These are phyloP conservation scores for Mitragyna speciosa DNA, from an alignment of 257 asterid species.

Conservation along the genomic window DNA sequence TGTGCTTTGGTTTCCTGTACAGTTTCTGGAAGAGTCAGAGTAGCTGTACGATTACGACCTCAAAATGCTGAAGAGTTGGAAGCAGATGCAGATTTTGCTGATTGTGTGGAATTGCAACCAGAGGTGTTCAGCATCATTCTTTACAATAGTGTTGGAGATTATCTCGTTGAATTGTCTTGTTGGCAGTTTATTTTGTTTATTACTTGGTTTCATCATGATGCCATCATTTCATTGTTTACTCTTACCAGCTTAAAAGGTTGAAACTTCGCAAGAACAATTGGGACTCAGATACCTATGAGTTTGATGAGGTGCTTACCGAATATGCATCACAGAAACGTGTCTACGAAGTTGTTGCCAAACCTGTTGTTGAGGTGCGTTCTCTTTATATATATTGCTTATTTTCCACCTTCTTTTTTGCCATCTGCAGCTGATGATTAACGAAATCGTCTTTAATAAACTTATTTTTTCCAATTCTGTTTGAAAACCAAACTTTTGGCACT, in stretches of 20 bases:
- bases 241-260: slow-evolving; percentile 87
- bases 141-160: neutral
- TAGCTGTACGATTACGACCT: slow-evolving; percentile 92
- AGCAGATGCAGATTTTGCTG: slow-evolving; percentile 99
- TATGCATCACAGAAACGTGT: slow-evolving; percentile 97
- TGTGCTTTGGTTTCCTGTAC: slow-evolving; percentile 25
- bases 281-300: slow-evolving; percentile 97
- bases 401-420: neutral
- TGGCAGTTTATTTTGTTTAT: slow-evolving; percentile 1
- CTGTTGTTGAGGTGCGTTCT: slow-evolving; percentile 90
- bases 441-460: neutral
- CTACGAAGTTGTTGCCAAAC: slow-evolving; percentile 97
- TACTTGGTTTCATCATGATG: slow-evolving; percentile 24
- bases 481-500: neutral
- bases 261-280: slow-evolving; percentile 96
- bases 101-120: slow-evolving; percentile 96
- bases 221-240: slow-evolving; percentile 21
- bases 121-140: slow-evolving; percentile 48
- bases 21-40: slow-evolving; percentile 97
- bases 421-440: neutral
- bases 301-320: slow-evolving; percentile 95
- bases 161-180: slow-evolving; percentile 8
- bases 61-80: slow-evolving; percentile 85
- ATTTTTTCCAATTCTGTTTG: neutral
- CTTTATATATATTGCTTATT: slow-evolving; percentile 5